phyloP scores from a whole-genome alignment of 371 early-diverging fungal species.

The Mucor indicus region DNA sequence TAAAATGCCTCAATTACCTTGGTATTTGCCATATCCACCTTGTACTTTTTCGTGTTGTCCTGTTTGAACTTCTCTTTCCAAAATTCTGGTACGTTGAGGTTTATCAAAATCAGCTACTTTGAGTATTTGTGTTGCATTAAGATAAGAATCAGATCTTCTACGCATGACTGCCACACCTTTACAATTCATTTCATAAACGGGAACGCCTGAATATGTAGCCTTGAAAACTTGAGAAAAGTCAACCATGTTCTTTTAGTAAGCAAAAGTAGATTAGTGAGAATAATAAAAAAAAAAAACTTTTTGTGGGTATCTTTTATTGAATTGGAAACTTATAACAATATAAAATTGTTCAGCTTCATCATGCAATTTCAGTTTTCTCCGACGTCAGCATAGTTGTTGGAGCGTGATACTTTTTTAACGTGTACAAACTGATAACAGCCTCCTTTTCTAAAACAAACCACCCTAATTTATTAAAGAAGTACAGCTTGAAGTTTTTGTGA shows the following conservation, averaged over 20 bases:
- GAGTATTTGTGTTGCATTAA: constrained; percentile 92
- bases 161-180: constrained; percentile 88
- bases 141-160: constrained; percentile 74
- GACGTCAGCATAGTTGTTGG: too few relatives aligned
- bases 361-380: too few relatives aligned
- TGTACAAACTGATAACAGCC: too few relatives aligned
- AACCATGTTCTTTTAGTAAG: constrained; percentile 1
- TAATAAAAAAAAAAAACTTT: too few relatives aligned
- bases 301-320: too few relatives aligned
- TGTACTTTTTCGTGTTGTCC: constrained; percentile 89
- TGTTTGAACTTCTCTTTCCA: constrained; percentile 78
- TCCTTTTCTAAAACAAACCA: too few relatives aligned
- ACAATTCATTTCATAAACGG: constrained; percentile 85
- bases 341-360: too few relatives aligned
- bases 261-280: background rate
- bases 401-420: too few relatives aligned
- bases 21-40: constrained; percentile 94
- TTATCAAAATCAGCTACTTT: constrained; percentile 92
- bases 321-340: too few relatives aligned
- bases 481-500: too few relatives aligned
- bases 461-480: too few relatives aligned
- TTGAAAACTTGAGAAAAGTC: constrained; percentile 28
- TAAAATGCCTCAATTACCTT: too few relatives aligned
- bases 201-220: constrained; percentile 85
- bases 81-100: constrained; percentile 80